phyloP scores from a whole-genome alignment of 805 yeast species.

The Priceomyces castillae region DNA sequence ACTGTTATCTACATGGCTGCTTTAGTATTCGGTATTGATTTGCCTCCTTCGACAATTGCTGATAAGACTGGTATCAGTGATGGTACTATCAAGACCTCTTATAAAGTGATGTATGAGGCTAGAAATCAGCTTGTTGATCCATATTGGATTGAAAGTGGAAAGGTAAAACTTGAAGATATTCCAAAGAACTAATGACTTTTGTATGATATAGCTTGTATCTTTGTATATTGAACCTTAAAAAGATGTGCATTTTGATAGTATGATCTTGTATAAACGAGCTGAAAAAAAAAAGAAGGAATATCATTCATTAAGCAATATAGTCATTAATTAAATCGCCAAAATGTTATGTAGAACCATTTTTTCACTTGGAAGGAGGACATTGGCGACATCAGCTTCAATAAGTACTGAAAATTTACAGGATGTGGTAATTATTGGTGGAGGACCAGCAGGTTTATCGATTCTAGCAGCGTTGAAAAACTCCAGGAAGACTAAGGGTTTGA shows the following conservation, averaged over 20 bases:
- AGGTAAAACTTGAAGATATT: constrained; percentile 49
- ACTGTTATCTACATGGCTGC: constrained; percentile 95
- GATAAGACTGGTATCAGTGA: constrained; percentile 95
- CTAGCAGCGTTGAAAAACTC: constrained; percentile 77
- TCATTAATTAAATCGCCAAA: background rate
- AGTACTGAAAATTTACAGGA: constrained; percentile 40
- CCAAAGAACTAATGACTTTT: constrained; percentile 21
- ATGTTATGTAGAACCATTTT: background rate
- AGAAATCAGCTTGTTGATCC: constrained; percentile 67
- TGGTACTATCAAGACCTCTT: constrained; percentile 93
- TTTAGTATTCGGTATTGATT: constrained; percentile 74
- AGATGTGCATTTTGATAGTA: background rate
- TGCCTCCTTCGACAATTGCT: constrained; percentile 77
- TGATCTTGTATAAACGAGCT: background rate
- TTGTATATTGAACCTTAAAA: too few relatives aligned
- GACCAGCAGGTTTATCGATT: constrained; percentile 92
- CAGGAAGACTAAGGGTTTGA: constrained; percentile 55
- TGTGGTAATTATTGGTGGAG: constrained; percentile 90
- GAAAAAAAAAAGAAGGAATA: background rate
- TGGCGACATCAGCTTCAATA: constrained; percentile 11
- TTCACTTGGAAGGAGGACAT: constrained; percentile 3
- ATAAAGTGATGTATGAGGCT: constrained; percentile 75
- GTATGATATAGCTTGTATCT: too few relatives aligned
- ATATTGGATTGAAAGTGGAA: constrained; percentile 68
- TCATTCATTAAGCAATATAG: too few relatives aligned